phyloP scores from a whole-genome alignment of 129 eudicot species.

The Glebionis coronaria region DNA sequence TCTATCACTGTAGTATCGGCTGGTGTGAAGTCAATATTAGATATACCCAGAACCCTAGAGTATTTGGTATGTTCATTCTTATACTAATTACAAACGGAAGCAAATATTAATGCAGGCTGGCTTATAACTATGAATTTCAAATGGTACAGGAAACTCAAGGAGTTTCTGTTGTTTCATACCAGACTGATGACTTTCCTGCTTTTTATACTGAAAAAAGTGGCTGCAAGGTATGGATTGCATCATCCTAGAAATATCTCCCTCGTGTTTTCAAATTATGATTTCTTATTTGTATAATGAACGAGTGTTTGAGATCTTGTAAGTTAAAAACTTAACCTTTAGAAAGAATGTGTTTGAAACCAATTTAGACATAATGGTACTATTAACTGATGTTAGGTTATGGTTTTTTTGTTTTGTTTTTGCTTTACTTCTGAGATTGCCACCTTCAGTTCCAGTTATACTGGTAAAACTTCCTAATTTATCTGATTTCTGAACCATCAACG shows the following conservation, averaged over 20 bases:
- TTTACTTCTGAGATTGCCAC: too few species aligned
- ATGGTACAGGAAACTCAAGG: constrained; percentile 89
- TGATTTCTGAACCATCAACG: not conserved
- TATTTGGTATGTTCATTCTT: constrained; percentile 59
- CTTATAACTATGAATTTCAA: constrained; percentile 7
- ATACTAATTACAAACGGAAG: not conserved
- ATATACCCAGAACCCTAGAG: constrained; percentile 88
- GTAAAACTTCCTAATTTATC: not conserved
- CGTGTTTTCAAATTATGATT: not conserved
- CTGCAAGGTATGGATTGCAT: constrained; percentile 52
- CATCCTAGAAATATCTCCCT: not conserved
- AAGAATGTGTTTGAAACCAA: not conserved
- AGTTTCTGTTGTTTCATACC: constrained; percentile 82
- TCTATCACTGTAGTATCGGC: constrained; percentile 89
- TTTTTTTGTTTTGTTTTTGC: too few species aligned
- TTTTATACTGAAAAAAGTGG: constrained; percentile 83
- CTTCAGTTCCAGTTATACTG: too few species aligned
- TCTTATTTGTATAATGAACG: not conserved
- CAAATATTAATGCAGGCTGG: not conserved
- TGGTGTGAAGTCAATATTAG: constrained; percentile 93
- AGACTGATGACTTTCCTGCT: constrained; percentile 89
- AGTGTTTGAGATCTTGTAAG: not conserved
- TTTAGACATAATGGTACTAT: too few species aligned
- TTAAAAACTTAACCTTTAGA: not conserved
- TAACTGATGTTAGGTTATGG: too few species aligned